Evolutionary conservation across 148 eudicot species (phyloP), one percentile per base, ranked within the genome.

Genomic region (Vaccinium myrtillus): DNA sequence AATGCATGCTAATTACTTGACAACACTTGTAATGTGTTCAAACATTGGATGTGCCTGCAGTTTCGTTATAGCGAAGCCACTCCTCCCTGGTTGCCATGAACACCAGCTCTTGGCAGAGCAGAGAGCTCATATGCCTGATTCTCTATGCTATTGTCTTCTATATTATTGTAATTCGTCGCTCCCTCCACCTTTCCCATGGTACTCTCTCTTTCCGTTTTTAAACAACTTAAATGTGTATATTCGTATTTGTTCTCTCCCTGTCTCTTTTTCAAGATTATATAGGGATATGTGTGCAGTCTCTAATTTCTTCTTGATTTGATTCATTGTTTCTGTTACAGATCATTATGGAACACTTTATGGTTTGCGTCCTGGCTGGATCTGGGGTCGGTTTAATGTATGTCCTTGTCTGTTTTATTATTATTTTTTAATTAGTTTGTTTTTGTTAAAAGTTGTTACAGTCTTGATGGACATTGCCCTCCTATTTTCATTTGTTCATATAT

Each of bases 161-260:
- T 84, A 53, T 78, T 55, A 78, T 90, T 81, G 81, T 93, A 75
- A 91, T 95, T 70, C 87, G 82, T 80, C 96, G 94, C 73, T 94
- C 98, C 63, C 96, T 94, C 46, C 90, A 89, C 55, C 93, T 95
- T 61, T 91, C 98, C 51, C 91, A 84, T 30, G 98, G 98, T 95
- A 81, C 58, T 70, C 59, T 61, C 48, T 27, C 77, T 77, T 84
- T 23, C 25, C 23, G 69, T 27, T 3, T 12, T 25, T 69, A 69
- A 25, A 69, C 16, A 25, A 69, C 39, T 25, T 27, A 13, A 11
- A 11, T 2, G 53, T 50, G 15, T 14, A 18, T 19, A 8, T 3
- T 59, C 9, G 23, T 43, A 83, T 27, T 54, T 59, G 4, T n/a
- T 49, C 25, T 4, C 23, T 75, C 27, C 19, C 25, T 53, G n/a